Evolutionary conservation across 2,329 filamentous ascomycete genomes (phyloP).

Genomic region (Penicillium oxalicum): DNA sequence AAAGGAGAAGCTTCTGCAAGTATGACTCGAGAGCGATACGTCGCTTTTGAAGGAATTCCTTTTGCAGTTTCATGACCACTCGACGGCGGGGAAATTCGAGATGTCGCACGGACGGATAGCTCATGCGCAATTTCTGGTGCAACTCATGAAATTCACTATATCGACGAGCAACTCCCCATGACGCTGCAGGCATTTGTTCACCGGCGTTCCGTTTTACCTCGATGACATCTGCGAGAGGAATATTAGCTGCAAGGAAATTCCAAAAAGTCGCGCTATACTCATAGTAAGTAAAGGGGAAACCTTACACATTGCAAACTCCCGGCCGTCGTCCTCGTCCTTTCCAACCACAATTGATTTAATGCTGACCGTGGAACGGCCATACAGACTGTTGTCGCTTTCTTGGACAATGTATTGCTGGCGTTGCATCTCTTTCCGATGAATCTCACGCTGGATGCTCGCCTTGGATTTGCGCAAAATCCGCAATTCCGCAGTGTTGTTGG

Average conservation of each 20-base stretch:
- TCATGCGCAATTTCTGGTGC: conserved; percentile 76
- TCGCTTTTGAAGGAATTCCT: conserved; percentile 88
- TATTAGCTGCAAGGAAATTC: too few relatives aligned
- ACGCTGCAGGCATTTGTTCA: conserved; percentile 93
- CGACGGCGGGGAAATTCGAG: conserved; percentile 88
- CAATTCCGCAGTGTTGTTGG: conserved; percentile 91
- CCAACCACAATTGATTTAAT: conserved; percentile 93
- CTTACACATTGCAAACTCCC: conserved; percentile 81
- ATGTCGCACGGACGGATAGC: conserved; percentile 80
- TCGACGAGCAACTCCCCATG: conserved; percentile 84
- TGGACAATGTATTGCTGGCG: conserved; percentile 95
- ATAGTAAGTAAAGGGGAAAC: neutral
- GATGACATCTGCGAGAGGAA: conserved; percentile 57
- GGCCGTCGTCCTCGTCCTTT: conserved; percentile 84
- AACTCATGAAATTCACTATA: conserved; percentile 98
- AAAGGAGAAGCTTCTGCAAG: conserved; percentile 68
- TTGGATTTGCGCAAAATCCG: conserved; percentile 91
- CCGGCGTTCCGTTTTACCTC: conserved; percentile 86
- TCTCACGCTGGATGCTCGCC: conserved; percentile 84
- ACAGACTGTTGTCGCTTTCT: conserved; percentile 95
- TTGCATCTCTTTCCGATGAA: conserved; percentile 89
- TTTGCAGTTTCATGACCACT: conserved; percentile 93
- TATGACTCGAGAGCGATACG: conserved; percentile 79
- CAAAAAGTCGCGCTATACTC: too few relatives aligned
- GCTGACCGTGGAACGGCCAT: conserved; percentile 79